Evolutionary conservation across 2,329 filamentous ascomycete species (phyloP).

Genomic region (Cercospora sesami): DNA sequence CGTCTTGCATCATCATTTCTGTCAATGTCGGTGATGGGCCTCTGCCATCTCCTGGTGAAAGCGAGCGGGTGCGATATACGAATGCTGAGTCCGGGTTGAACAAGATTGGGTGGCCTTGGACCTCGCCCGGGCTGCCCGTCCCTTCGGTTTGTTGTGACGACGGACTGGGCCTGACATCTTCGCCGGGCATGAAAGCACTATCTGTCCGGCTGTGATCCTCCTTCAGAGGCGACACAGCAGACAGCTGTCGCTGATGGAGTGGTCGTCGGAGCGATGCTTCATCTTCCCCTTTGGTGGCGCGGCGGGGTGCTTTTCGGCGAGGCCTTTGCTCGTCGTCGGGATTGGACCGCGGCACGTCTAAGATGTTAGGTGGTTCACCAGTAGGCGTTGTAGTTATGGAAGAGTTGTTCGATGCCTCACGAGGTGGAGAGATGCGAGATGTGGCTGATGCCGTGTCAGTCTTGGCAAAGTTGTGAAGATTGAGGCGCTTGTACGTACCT

Average conservation of each 20-base stretch:
- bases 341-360: slow-evolving; percentile 3
- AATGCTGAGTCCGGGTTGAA: slow-evolving; percentile 24
- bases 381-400: slow-evolving; percentile 3
- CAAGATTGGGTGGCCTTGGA: neutral
- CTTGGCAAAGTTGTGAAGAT: neutral
- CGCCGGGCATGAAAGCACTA: slow-evolving; percentile 8
- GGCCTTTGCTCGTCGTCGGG: neutral
- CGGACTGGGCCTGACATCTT: slow-evolving; percentile 9
- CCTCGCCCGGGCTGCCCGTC: neutral
- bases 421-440: slow-evolving; percentile 9
- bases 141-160: slow-evolving; percentile 7
- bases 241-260: slow-evolving; percentile 1
- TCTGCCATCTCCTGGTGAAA: slow-evolving; percentile 18
- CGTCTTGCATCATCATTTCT: slow-evolving; percentile 34
- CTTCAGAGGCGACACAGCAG: neutral
- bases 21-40: slow-evolving; percentile 35
- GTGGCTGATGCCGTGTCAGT: slow-evolving; percentile 16
- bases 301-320: slow-evolving; percentile 9
- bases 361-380: slow-evolving; percentile 6
- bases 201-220: slow-evolving; percentile 6
- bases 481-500: slow-evolving; percentile 9
- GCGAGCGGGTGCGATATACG: slow-evolving; percentile 25
- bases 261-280: neutral
- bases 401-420: neutral
- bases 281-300: neutral